Percentiles rank a stretch among this genome's conserved stretches.
Evolutionary conservation across 2,329 filamentous ascomycete species (phyloP).

Genomic region (Fusarium praegraminearum): DNA sequence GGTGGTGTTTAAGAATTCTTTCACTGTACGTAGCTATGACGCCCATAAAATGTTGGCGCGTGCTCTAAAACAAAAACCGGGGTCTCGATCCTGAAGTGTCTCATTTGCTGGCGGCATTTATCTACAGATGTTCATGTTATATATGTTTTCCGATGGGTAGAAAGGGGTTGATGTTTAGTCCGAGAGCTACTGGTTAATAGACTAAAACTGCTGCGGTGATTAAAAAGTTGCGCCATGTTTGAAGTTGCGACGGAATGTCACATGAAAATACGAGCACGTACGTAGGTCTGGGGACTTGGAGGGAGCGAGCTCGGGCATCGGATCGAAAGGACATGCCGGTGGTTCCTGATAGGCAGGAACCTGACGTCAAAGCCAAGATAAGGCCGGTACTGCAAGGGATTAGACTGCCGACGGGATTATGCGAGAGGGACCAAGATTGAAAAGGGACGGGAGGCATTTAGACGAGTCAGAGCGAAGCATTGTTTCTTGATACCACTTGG

Average conservation of each 20-base stretch:
- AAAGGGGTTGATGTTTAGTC: conserved; percentile 1
- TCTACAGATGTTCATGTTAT: neutral
- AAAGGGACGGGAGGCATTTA: conserved; percentile 1
- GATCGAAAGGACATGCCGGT: conserved; percentile 30
- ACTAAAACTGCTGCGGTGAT: neutral
- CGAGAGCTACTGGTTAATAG: neutral
- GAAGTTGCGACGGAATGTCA: conserved; percentile 22
- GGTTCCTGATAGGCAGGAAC: conserved; percentile 47
- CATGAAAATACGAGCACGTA: conserved; percentile 22
- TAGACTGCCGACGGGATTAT: neutral
- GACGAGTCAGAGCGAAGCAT: neutral
- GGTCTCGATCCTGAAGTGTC: conserved; percentile 27
- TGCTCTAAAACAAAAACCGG: conserved; percentile 41
- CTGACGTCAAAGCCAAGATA: conserved; percentile 44
- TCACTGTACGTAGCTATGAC: conserved; percentile 42
- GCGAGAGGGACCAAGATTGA: conserved; percentile 21
- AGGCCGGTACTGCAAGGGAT: neutral
- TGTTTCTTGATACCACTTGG: neutral
- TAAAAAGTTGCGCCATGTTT: conserved; percentile 11
- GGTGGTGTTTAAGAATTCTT: conserved; percentile 13
- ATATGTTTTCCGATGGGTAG: neutral
- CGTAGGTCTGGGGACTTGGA: neutral
- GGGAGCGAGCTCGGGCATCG: conserved; percentile 3
- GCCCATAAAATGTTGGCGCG: conserved; percentile 35
- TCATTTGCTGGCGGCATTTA: conserved; percentile 20